These are phyloP conservation scores for Rhodotorula babjevae DNA, from an alignment of 768 basidiomycete species.

Conservation along the genomic window DNA sequence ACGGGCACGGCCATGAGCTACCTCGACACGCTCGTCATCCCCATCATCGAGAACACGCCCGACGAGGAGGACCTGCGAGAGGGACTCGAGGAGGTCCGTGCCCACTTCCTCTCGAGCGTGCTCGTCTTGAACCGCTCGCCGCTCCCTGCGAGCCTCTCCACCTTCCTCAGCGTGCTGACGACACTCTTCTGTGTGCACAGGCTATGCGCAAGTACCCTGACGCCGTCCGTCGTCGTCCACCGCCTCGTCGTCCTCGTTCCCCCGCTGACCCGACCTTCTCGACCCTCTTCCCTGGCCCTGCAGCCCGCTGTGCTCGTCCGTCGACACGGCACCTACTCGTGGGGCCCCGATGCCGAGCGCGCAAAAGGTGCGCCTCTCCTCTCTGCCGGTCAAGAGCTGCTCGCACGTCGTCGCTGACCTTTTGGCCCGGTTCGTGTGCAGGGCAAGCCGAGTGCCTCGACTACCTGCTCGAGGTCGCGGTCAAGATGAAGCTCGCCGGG, in stretches of 20 bases:
- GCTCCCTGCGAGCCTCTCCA: too few relatives aligned
- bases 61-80: conserved; percentile 83
- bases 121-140: neutral
- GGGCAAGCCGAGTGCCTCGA: conserved; percentile 64
- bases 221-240: conserved; percentile 58
- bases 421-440: too few relatives aligned
- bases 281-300: too few relatives aligned
- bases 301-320: conserved; percentile 37
- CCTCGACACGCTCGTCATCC: conserved; percentile 75
- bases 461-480: conserved; percentile 81
- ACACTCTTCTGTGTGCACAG: neutral
- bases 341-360: conserved; percentile 49
- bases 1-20: conserved; percentile 72
- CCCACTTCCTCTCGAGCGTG: conserved; percentile 35
- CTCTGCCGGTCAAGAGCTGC: too few relatives aligned
- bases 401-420: too few relatives aligned
- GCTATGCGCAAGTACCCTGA: conserved; percentile 76
- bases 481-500: conserved; percentile 47
- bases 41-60: conserved; percentile 87
- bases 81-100: conserved; percentile 65
- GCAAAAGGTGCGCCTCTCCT: neutral
- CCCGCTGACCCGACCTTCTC: too few relatives aligned
- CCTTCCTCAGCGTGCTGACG: conserved; percentile 33
- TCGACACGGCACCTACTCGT: conserved; percentile 48
- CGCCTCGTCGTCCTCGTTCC: too few relatives aligned